Evolutionary conservation across 352 stramenopile genomes (phyloP).

Genomic region (Lagenidium giganteum): DNA sequence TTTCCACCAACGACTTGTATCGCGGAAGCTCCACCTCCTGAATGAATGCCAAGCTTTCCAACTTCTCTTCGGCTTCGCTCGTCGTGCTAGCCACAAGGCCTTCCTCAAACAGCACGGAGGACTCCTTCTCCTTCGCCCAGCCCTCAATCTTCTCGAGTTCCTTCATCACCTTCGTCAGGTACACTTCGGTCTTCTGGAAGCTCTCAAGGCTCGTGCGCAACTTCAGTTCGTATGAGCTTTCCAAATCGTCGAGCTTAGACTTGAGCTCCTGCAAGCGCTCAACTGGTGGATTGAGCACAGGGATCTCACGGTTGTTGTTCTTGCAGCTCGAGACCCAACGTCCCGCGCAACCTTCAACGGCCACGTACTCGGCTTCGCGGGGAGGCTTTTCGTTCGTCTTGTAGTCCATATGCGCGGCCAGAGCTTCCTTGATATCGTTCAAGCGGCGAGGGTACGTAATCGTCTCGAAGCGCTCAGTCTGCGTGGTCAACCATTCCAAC

Average conservation of each 20-base stretch:
- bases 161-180: constrained; percentile 81
- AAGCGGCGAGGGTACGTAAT: constrained; percentile 61
- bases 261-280: constrained; percentile 81
- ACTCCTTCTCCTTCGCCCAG: constrained; percentile 81
- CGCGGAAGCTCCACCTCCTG: constrained; percentile 77
- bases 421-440: constrained; percentile 59
- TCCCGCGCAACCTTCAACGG: constrained; percentile 70
- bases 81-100: constrained; percentile 47
- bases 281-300: constrained; percentile 61
- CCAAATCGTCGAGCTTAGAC: constrained; percentile 50
- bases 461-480: constrained; percentile 74
- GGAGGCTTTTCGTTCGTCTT: constrained; percentile 86
- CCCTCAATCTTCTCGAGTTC: constrained; percentile 79
- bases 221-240: constrained; percentile 70
- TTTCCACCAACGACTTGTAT: constrained; percentile 73
- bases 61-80: constrained; percentile 68
- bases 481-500: constrained; percentile 63
- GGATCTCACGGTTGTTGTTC: constrained; percentile 78
- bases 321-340: constrained; percentile 85
- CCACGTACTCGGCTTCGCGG: constrained; percentile 76
- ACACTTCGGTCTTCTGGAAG: constrained; percentile 81
- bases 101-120: constrained; percentile 61
- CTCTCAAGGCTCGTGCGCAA: constrained; percentile 68
- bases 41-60: constrained; percentile 81
- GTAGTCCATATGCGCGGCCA: constrained; percentile 70